phyloP scores from a whole-genome alignment of 208 protist genomes.

The Phytomonas serpens region DNA sequence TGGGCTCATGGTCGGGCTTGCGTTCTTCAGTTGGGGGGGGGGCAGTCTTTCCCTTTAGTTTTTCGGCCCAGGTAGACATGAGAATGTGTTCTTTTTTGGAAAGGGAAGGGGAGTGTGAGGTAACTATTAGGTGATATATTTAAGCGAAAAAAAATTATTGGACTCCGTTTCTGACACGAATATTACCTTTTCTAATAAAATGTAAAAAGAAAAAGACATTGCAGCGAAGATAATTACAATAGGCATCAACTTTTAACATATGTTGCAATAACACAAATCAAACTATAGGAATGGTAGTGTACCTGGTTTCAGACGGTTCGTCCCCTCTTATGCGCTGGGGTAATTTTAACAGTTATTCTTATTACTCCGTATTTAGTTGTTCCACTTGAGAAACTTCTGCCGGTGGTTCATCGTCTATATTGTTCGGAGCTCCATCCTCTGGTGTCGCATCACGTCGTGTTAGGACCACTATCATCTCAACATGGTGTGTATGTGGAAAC shows the following conservation, averaged over 20 bases:
- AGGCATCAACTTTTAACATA: background rate
- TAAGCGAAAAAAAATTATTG: background rate
- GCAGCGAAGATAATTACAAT: background rate
- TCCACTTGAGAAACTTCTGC: background rate
- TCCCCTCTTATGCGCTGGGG: background rate
- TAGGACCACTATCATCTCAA: slow-evolving; percentile 91
- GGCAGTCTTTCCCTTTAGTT: slow-evolving; percentile 38
- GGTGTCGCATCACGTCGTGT: slow-evolving; percentile 24
- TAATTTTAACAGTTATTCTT: background rate
- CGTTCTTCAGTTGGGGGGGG: background rate
- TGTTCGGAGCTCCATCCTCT: slow-evolving; percentile 1
- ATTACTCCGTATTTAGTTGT: background rate
- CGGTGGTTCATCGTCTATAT: slow-evolving; percentile 4
- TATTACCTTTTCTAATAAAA: background rate
- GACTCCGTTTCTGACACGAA: background rate
- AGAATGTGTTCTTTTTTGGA: slow-evolving; percentile 13
- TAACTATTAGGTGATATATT: background rate
- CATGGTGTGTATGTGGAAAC: slow-evolving; percentile 94
- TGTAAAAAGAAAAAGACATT: background rate
- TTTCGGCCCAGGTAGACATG: slow-evolving; percentile 60
- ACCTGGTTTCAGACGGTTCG: background rate
- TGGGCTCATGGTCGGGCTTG: slow-evolving; percentile 2
- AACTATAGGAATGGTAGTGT: background rate
- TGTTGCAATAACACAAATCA: background rate
- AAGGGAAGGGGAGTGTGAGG: background rate